Evolutionary conservation across 192 early-diverging fungal species (phyloP), one percentile per base, ranked within the genome.

Genomic region (Backusella tuberculispora): DNA sequence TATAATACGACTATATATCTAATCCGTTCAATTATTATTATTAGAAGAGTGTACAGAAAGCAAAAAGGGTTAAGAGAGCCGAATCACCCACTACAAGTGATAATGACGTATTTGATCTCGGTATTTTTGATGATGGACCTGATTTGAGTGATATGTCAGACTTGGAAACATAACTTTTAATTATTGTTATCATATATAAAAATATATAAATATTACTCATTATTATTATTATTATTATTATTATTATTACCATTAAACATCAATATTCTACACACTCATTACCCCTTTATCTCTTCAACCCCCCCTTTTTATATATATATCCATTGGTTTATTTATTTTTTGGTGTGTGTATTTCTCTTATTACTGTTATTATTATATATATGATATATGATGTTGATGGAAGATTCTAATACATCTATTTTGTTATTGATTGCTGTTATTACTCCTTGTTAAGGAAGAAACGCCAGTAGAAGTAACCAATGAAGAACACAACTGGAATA

Each of bases 71-170:
- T 19, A 60, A 42, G 41, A 17, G 15, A 21, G 64, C 64, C 6
- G 6, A 17, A 21, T 66, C 26, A 8, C 64, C 64, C 9, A 7
- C 29, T 13, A 24, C 68, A 47, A 69, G 63, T 65, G 76, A 78
- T 44, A 66, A 63, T 37, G 53, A 60, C 12, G 70, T 37, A 3
- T 34, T 68, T 12, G 71, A 78, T 42, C 60, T 66, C 15, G 76
- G 65, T 41, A 73, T 78, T 24, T 78, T 78, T 68, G 76, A 78
- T 41, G 76, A 78, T 46, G 76, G 76, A 48, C 71, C 76, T 43
- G 76, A 78, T 43, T 60, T 78, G 13, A 78, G 76, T 41, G 76
- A 78, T 26, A 78, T 78, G 76, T 78, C 76, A 53, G 76, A 78
- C 14, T 26, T 63, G 14, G 56, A 73, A 45, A 15, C 72, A 64